phyloP scores from a whole-genome alignment of 2,329 filamentous ascomycete species.

The Stenocarpella maydis region DNA sequence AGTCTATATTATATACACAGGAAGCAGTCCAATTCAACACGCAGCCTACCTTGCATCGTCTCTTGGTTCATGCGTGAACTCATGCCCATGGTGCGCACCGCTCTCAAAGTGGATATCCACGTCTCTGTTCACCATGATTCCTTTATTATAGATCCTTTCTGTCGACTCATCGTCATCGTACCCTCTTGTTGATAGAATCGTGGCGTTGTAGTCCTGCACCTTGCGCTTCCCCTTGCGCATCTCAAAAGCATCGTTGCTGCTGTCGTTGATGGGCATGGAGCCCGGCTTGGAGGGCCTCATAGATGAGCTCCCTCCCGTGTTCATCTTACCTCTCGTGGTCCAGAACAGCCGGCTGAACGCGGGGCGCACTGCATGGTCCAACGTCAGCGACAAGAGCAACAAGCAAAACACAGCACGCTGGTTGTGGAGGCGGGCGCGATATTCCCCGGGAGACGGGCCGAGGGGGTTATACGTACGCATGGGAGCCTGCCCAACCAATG shows the following conservation, averaged over 20 bases:
- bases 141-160: neutral
- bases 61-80: neutral
- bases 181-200: neutral
- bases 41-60: neutral
- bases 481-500: conserved; percentile 48
- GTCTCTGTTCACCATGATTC: conserved; percentile 1
- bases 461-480: conserved; percentile 36
- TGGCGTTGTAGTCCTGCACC: neutral
- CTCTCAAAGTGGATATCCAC: conserved; percentile 5
- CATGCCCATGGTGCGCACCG: neutral
- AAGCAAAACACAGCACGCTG: neutral
- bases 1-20: neutral
- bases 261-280: conserved; percentile 14
- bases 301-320: neutral
- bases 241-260: conserved; percentile 27
- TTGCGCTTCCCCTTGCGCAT: conserved; percentile 19
- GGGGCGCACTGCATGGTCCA: conserved; percentile 7
- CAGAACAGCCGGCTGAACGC: conserved; percentile 23
- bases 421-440: too few species aligned
- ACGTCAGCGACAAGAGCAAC: neutral
- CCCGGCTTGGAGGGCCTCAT: neutral
- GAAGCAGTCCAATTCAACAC: too few species aligned
- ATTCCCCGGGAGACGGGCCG: too few species aligned
- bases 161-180: conserved; percentile 13
- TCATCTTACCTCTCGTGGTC: neutral